These are phyloP conservation scores for Polyporus tsugae DNA, from an alignment of 1,284 basidiomycete genomes.

Conservation along the genomic window DNA sequence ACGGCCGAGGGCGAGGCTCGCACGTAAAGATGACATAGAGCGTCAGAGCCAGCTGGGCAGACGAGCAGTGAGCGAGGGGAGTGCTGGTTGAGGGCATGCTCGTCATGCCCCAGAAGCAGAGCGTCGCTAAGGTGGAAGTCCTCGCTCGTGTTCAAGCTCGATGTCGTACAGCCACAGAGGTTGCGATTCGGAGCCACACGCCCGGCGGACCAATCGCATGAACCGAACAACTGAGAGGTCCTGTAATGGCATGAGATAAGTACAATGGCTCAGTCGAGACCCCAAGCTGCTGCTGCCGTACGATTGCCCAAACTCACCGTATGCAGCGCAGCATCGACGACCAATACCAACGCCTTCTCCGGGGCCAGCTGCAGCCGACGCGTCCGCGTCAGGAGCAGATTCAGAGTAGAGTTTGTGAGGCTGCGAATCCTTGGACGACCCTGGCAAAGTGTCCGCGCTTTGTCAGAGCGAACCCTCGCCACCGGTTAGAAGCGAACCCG, in stretches of 20 bases:
- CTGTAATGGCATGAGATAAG: neutral
- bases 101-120: neutral
- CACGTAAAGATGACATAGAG: neutral
- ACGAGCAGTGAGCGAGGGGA: neutral
- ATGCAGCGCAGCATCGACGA: neutral
- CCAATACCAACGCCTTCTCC: neutral
- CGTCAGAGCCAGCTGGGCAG: neutral
- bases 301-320: neutral
- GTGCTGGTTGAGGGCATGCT: neutral
- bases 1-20: neutral
- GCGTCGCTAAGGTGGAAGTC: neutral
- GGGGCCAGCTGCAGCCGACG: neutral
- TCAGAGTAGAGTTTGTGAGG: too few species aligned
- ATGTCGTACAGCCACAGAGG: constrained; percentile 4
- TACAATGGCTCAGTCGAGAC: neutral
- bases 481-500: neutral
- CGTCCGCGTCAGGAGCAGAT: neutral
- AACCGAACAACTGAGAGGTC: neutral
- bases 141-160: neutral
- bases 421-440: neutral
- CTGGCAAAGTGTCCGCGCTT: neutral
- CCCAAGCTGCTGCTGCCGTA: neutral
- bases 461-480: neutral
- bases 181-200: neutral
- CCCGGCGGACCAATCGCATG: neutral